These are phyloP conservation scores for Vitis rotundifolia DNA, from an alignment of 164 flowering plant species.

Conservation along the genomic window DNA sequence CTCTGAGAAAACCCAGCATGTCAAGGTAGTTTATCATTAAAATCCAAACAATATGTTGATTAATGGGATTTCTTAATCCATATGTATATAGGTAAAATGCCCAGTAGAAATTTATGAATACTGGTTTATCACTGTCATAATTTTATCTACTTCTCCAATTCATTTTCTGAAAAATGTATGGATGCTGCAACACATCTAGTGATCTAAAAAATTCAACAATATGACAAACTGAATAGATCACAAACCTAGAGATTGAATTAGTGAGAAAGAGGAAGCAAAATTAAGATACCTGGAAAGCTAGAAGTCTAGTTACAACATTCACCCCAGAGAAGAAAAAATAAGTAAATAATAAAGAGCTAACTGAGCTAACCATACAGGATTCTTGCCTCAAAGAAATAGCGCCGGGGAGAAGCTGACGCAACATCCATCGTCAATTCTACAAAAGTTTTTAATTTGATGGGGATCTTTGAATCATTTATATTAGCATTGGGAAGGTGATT, in stretches of 20 bases:
- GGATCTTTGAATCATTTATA: conserved; percentile 20
- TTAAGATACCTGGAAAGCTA: too few species aligned
- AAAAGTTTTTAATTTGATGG: conserved; percentile 69
- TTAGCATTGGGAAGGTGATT: conserved; percentile 16
- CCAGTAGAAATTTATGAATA: background rate
- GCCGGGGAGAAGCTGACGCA: conserved; percentile 94
- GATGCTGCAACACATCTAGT: background rate
- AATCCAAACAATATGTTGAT: background rate
- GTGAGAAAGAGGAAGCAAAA: too few species aligned
- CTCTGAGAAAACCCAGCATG: background rate
- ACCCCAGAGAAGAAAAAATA: too few species aligned
- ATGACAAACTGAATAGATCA: too few species aligned
- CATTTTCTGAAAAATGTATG: background rate
- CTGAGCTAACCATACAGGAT: conserved; percentile 15
- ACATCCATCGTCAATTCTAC: conserved; percentile 91
- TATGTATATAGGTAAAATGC: background rate
- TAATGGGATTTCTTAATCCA: background rate
- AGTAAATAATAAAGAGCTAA: too few species aligned
- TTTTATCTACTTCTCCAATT: background rate
- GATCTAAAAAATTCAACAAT: too few species aligned
- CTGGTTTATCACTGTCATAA: background rate
- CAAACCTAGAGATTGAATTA: too few species aligned
- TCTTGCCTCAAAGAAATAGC: conserved; percentile 95
- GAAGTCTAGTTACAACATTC: too few species aligned
- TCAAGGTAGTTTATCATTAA: background rate